Evolutionary conservation across 257 asterid species (phyloP).

Genomic region (Capsicum baccatum): DNA sequence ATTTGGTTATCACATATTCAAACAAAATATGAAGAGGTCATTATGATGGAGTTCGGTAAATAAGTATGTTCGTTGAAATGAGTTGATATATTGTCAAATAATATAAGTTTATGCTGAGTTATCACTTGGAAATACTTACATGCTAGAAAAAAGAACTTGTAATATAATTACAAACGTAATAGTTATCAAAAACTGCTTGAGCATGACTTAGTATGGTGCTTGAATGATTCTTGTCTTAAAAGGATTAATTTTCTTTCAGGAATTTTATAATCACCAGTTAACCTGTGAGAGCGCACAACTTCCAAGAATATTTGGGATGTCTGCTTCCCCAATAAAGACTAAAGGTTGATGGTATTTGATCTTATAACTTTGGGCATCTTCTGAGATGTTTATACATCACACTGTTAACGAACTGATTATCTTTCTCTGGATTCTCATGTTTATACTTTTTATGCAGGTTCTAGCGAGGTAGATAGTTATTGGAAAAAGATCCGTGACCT

Average conservation of each 20-base stretch:
- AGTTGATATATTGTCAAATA: neutral
- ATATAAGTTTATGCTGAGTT: no score
- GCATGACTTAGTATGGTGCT: neutral
- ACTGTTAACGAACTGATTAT: neutral
- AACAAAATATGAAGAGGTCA: neutral
- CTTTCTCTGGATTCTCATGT: slow-evolving; percentile 2
- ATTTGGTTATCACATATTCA: neutral
- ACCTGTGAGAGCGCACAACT: slow-evolving; percentile 40
- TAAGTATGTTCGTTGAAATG: neutral
- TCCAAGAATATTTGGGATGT: slow-evolving; percentile 93
- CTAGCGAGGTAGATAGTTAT: slow-evolving; percentile 40
- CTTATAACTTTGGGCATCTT: neutral
- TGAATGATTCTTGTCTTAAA: neutral
- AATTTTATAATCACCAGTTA: slow-evolving; percentile 62
- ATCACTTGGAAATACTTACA: neutral
- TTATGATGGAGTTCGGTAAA: neutral
- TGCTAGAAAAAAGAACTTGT: neutral
- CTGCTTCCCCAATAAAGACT: slow-evolving; percentile 93
- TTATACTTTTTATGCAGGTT: slow-evolving; percentile 46
- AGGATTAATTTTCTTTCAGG: slow-evolving; percentile 48
- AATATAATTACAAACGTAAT: no score
- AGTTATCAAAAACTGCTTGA: neutral
- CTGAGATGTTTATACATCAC: neutral
- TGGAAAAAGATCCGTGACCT: slow-evolving; percentile 68
- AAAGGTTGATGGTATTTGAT: slow-evolving; percentile 56